Base-by-base conservation (phyloP, 257 asterid genomes). In the Solanum infundibuliforme region DNA sequence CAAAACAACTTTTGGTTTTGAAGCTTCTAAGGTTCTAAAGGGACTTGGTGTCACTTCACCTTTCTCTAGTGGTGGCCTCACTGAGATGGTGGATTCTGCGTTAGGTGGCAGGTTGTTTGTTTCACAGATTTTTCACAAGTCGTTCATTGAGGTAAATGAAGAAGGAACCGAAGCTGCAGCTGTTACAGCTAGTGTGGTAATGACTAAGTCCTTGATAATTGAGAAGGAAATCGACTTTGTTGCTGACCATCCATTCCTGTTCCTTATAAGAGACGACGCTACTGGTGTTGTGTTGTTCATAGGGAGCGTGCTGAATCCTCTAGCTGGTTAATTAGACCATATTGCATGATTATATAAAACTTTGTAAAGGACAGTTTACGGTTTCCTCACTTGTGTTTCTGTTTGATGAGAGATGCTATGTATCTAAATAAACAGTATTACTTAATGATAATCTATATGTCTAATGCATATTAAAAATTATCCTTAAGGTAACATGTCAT, bases 111-210 rank as follows among this genome's bases (percentile, higher is more conserved):
- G 14, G 31, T 85, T 90, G 7, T 55, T 8, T 46, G 93, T 91
- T 76, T 91, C 92, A 12, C 66, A 76, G 77, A 86, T 43, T 27
- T 81, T 27, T 46, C 87, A 88, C 10, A 52, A 88, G 62, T 55
- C 35, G 5, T 31, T 88, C 60, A 3, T 34, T 1, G 91, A 90
- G 90, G 90, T 91, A 9, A 91, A 90, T 4, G 92, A 91, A 79
- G 90, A 87, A 87, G 92, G 92, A 20, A 90, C 93, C 4, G 89
- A 91, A 89, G 92, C 93, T 20, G 92, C 88, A 31, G 89, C 92
- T 13, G 35, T 27, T 29, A 69, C 76, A 21, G 92, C 84, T 23
- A 76, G 27, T 4, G 0, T 0, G 0, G 25, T 55, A 27, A 12
- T 27, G 23, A 6, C 12, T 43, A 32, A 27, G 25, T 55, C 25